A percentile compares a stretch with the other conserved stretches of the same genome.
Evolutionary conservation across 805 yeast genomes (phyloP).

Genomic region (Tetrapisispora fleetii): DNA sequence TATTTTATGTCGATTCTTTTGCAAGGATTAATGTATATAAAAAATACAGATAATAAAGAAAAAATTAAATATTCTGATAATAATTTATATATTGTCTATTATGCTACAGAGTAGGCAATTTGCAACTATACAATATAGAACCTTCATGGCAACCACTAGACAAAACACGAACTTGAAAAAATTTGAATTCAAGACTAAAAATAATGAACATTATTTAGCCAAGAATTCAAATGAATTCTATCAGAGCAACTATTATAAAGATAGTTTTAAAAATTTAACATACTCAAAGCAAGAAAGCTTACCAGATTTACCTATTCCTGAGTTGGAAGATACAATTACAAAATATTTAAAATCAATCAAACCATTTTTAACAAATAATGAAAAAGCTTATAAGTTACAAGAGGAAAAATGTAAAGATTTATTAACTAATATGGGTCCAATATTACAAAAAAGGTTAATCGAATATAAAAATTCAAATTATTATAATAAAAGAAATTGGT

Average conservation of each 20-base stretch:
- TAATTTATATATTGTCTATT: too few relatives aligned
- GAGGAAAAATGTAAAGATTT: conserved; percentile 56
- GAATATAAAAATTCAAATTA: conserved; percentile 19
- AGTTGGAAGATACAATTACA: conserved; percentile 56
- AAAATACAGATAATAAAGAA: too few relatives aligned
- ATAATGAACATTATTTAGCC: conserved; percentile 2
- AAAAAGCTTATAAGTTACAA: conserved; percentile 42
- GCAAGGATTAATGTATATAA: too few relatives aligned
- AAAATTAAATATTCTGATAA: too few relatives aligned
- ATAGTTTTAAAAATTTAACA: conserved; percentile 48
- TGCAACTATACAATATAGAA: background rate
- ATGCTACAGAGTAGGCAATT: background rate
- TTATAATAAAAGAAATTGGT: conserved; percentile 65
- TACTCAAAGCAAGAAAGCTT: conserved; percentile 61
- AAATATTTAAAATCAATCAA: conserved; percentile 63
- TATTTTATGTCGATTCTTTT: too few relatives aligned
- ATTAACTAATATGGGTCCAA: conserved; percentile 54
- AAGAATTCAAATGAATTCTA: conserved; percentile 3
- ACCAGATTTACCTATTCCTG: conserved; percentile 84
- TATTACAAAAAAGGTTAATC: conserved; percentile 55
- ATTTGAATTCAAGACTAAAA: conserved; percentile 2
- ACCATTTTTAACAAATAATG: conserved; percentile 48
- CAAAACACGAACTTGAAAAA: background rate
- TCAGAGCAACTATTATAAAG: background rate
- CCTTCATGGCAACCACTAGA: background rate